phyloP scores from a whole-genome alignment of 306 rosid genomes.

The Castanea sativa region DNA sequence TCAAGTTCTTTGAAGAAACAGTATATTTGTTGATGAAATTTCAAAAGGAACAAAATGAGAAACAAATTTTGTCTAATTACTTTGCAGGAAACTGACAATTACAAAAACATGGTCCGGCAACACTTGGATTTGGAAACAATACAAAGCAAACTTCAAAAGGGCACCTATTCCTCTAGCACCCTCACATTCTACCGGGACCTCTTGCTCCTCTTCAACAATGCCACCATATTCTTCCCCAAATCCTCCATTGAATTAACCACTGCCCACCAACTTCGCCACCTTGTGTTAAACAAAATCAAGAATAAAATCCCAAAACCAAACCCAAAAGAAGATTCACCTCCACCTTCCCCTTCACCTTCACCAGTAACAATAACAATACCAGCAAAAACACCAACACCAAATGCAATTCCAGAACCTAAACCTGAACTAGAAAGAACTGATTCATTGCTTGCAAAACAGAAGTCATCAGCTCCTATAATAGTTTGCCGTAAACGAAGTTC shows the following conservation, averaged over 20 bases:
- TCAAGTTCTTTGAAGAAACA: no score
- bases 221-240: slow-evolving; percentile 49
- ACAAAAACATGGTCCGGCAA: slow-evolving; percentile 51
- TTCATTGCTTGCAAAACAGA: slow-evolving; percentile 51
- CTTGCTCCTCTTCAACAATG: slow-evolving; percentile 60
- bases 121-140: slow-evolving; percentile 64
- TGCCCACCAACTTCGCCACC: slow-evolving; percentile 43
- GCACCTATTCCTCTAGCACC: slow-evolving; percentile 42
- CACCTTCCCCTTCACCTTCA: background rate
- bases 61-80: background rate
- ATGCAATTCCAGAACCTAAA: slow-evolving; percentile 21
- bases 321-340: slow-evolving; percentile 30
- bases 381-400: slow-evolving; percentile 17
- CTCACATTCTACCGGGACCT: slow-evolving; percentile 60
- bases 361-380: no score
- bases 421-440: slow-evolving; percentile 39
- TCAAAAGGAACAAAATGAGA: no score
- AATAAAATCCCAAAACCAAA: slow-evolving; percentile 22
- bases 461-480: slow-evolving; percentile 59
- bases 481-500: slow-evolving; percentile 77
- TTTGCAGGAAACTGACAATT: slow-evolving; percentile 52
- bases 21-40: no score
- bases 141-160: slow-evolving; percentile 46
- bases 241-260: slow-evolving; percentile 44
- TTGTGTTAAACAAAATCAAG: slow-evolving; percentile 40